Evolutionary conservation across 2,329 filamentous ascomycete species (phyloP), one percentile per base, ranked within the genome.

Genomic region (Venturia nashicola): DNA sequence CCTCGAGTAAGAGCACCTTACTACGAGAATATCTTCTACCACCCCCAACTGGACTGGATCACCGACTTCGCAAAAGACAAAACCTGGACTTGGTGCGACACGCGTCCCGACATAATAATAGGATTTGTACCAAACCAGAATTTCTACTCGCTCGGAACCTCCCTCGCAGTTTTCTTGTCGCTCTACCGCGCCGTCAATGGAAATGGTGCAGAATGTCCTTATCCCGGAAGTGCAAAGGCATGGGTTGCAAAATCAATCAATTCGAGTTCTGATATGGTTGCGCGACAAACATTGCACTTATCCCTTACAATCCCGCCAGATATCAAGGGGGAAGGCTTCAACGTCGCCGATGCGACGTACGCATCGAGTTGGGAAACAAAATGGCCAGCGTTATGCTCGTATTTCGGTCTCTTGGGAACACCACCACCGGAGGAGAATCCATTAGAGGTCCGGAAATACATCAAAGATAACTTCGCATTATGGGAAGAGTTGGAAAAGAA

Each of bases 271-370:
- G 73, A 75, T 59, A 75, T 76, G 70, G 74, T 71, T 48, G 69
- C 69, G n/a, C 65, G 65, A 32, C 70, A 77, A 78, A 63, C 82
- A 79, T 67, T 77, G 75, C 64, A 76, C 78, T 18, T 78, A 77
- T 65, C 69, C 76, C 11, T 79, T 79, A 5, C 79, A 81, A 66
- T 70, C 78, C 3, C 71, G 81, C 12, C 71, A 81, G n/a, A 69
- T 82, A 63, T 80, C 80, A 1, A 66, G 70, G 7, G 76, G 0
- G 61, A 68, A 44, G 67, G 68, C 1, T 71, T 67, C 66, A 70
- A 71, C 43, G 67, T 69, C 11, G 67, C 67, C 3, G 68, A 70
- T 59, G 55, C 65, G 18, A 63, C 55, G 39, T 46, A 65, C 23
- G 65, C 67, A 11, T 44, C 61, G 4, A 67, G 67, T 3, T 70